phyloP scores from a whole-genome alignment of 1,284 basidiomycete genomes.

The Hypsizygus ulmarius region DNA sequence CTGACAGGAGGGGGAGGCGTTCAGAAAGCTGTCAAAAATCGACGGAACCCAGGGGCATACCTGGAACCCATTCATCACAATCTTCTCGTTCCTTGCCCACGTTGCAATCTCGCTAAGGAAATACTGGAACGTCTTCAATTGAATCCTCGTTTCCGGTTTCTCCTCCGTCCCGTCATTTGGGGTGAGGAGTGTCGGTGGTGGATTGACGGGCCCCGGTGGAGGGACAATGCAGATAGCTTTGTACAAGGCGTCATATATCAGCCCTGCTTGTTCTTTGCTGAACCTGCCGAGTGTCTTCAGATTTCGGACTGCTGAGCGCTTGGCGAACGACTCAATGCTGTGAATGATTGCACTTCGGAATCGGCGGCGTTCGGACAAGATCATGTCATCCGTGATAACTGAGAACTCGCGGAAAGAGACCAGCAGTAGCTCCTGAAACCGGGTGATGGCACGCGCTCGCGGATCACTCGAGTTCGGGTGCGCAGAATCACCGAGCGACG shows the following conservation, averaged over 20 bases:
- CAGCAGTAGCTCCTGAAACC: conserved; percentile 95
- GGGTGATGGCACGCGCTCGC: conserved; percentile 90
- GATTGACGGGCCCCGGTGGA: conserved; percentile 48
- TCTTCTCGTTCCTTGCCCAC: conserved; percentile 95
- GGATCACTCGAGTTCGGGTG: conserved; percentile 90
- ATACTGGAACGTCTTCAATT: conserved; percentile 81
- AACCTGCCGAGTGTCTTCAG: conserved; percentile 82
- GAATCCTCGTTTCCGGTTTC: conserved; percentile 87
- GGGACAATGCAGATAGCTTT: conserved; percentile 82
- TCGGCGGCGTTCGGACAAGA: conserved; percentile 81
- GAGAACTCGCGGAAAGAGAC: conserved; percentile 98
- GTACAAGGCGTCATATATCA: conserved; percentile 90
- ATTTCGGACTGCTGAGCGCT: conserved; percentile 91
- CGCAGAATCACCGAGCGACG: conserved; percentile 91
- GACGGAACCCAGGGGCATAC: conserved; percentile 38
- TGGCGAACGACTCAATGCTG: conserved; percentile 94
- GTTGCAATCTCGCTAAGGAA: conserved; percentile 93
- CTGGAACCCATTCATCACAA: conserved; percentile 90
- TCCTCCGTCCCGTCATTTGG: conserved; percentile 63
- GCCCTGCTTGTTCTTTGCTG: conserved; percentile 84
- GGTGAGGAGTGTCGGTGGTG: conserved; percentile 50
- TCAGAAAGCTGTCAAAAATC: conserved; percentile 1
- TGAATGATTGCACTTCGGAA: conserved; percentile 91
- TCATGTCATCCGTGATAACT: conserved; percentile 94
- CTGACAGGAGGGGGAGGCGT: conserved; percentile 34